Evolutionary conservation across 768 basidiomycete genomes (phyloP).

Genomic region (Symmetrospora coprosmae): DNA sequence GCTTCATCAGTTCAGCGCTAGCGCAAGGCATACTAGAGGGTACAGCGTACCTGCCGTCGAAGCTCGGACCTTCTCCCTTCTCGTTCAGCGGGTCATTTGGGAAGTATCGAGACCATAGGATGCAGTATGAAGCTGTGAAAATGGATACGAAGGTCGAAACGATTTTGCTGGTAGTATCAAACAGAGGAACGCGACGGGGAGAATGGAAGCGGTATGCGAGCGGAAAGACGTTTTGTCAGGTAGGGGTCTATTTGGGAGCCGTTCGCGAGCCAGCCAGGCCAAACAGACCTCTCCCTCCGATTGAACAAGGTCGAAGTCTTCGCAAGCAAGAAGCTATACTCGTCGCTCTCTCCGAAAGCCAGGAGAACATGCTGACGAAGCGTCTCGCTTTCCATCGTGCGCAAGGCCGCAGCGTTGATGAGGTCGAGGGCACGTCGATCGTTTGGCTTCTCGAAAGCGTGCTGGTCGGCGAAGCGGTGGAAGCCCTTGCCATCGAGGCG

Average conservation of each 20-base stretch:
- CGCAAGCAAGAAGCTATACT: conserved; percentile 84
- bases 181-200: too few species aligned
- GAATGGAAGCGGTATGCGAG: too few species aligned
- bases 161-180: conserved; percentile 82
- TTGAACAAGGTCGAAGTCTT: conserved; percentile 65
- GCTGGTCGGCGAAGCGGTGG: conserved; percentile 76
- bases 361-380: conserved; percentile 46
- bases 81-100: conserved; percentile 53
- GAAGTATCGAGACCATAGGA: conserved; percentile 69
- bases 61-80: conserved; percentile 56
- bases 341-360: conserved; percentile 92
- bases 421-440: conserved; percentile 69
- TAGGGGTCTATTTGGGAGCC: too few species aligned
- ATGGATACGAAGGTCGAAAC: conserved; percentile 64
- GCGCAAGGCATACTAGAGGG: not conserved
- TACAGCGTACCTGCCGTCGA: conserved; percentile 73
- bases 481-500: conserved; percentile 88
- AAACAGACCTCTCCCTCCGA: conserved; percentile 47
- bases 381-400: conserved; percentile 49
- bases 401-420: conserved; percentile 78
- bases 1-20: not conserved
- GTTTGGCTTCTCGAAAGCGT: conserved; percentile 78
- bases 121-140: conserved; percentile 82
- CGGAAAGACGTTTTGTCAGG: too few species aligned
- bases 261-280: not conserved